Conservation (phyloP, 495 filamentous ascomycete genomes). For the Parathielavia appendiculata region DNA sequence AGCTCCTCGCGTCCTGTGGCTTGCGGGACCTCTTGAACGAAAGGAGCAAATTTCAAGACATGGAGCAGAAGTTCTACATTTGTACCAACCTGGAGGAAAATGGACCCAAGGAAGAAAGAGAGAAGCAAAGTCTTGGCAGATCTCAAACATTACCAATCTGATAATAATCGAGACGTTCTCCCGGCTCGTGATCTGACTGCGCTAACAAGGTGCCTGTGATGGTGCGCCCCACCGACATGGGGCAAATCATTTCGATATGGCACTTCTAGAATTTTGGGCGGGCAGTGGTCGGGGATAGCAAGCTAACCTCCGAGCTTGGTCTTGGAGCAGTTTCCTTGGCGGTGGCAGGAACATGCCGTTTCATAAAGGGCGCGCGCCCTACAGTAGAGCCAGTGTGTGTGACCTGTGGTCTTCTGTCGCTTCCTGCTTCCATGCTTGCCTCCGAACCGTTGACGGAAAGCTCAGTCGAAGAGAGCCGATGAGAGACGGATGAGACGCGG, state of each 20-base stretch:
- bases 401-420: neutral
- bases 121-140: constrained; percentile 7
- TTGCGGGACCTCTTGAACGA: neutral
- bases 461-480: neutral
- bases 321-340: neutral
- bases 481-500: neutral
- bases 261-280: neutral
- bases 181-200: neutral
- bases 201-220: constrained; percentile 1
- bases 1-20: constrained; percentile 1
- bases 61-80: neutral
- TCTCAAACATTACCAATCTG: constrained; percentile 16
- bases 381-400: neutral
- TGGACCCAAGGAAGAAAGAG: neutral
- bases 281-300: neutral
- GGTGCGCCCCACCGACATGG: constrained; percentile 1
- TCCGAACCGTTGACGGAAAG: neutral
- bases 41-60: neutral
- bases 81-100: neutral
- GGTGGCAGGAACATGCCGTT: neutral
- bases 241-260: neutral
- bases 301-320: neutral
- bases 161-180: neutral
- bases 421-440: neutral
- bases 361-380: neutral